Evolutionary conservation across 192 early-diverging fungal species (phyloP), one percentile per base, ranked within the genome.

Genomic region (Backusella mclennaniae): DNA sequence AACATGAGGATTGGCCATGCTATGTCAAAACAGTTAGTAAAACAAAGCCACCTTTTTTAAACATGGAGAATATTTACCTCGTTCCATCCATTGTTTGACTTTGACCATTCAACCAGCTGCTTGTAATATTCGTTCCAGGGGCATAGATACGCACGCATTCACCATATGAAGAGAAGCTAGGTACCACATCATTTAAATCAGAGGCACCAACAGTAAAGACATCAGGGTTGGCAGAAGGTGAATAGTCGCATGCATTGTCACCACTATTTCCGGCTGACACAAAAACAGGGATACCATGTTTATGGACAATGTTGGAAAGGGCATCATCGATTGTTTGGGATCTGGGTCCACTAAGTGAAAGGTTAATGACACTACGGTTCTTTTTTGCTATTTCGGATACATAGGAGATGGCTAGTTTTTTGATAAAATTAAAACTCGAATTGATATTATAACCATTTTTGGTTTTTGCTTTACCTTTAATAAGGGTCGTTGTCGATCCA

Each of bases 201-300:
- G 87, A 77, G 3, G 89, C 88, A 29, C 80, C 86, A 9, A 90
- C 88, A 9, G 87, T 71, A 46, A 84, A 83, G 26, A 80, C 82
- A 71, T 86, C 68, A 11, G 36, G 26, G 21, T 77, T 81, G 36
- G 81, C 79, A n/a, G 88, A 79, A 53, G 92, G 92, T 19, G 86
- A 88, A 19, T 71, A 71, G 36, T 80, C 46, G 84, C 92, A 93
- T 1, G 92, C 88, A 79, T 93, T 74, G 9, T 74, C 78, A 12
- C 74, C 76, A 5, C 79, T 74, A 74, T 93, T 93, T 35, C 92
- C 92, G 2, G 92, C 83, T 36, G 91, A 89, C 35, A 86, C 88
- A 56, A 87, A 84, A 42, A 91, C 69, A 6, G 79, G 83, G 39
- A 91, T 83, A 46, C 80, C 78, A 67, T 81, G 71, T 4, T 77